Evolutionary conservation across 257 asterid genomes (phyloP), one percentile per base, ranked within the genome.

Genomic region (Solanum paucissectum): DNA sequence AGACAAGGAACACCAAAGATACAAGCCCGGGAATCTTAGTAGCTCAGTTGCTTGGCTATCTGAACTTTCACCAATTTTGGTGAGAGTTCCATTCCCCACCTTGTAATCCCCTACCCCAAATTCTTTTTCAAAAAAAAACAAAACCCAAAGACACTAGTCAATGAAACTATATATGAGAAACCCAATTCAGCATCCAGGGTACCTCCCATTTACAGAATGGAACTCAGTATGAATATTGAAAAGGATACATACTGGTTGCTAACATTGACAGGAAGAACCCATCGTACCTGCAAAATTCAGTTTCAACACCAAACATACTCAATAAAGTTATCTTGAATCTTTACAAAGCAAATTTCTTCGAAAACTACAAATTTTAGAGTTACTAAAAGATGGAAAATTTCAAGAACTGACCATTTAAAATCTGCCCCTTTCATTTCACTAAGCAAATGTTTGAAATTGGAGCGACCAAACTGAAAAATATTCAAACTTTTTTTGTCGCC

Each of bases 261-360:
- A 97, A 92, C 99, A 97, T 97, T 85, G 99, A 95, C 95, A 96
- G 89, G 97, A 97, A 97, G 92, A 97, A 97, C 85, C 99, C 99
- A 94, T 96, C 99, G 83, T 96, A 97, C 99, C 99, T 97, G 94
- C 95, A 91, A 92, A 33, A 92, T 7, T 18, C n/a, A 9, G 38
- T 73, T 52, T 86, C 29, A 86, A 73, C 27, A 71, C 72, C 84
- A 71, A 69, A 36, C 27, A 64, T 1, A 38, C 60, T 38, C 25
- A 21, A 71, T 20, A 44, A 20, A 32, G 72, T 74, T 62, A 62
- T 5, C 32, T 62, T n/a, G 32, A 62, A 62, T 52, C 62, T 52
- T 52, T 18, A 52, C n/a, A 62, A n/a, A 62, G 16, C 32, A 62
- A n/a, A 58, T 8, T 52, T 21, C 68, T 58, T 58, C 27, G 11